Base-by-base conservation (phyloP, 2,329 filamentous ascomycete genomes). In the Xylariaceae sp. region DNA sequence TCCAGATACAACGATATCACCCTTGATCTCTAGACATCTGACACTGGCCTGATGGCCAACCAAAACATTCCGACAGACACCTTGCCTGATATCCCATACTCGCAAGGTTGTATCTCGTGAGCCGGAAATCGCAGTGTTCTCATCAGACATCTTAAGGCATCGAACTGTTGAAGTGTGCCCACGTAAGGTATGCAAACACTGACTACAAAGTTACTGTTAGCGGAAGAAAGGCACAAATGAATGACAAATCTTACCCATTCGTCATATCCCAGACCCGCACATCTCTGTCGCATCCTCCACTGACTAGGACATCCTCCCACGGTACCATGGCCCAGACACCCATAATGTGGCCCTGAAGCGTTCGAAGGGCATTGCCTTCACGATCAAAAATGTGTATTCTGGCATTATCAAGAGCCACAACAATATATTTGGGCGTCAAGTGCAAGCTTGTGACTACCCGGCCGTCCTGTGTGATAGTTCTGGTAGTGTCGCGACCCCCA, bases 281-380 rank as follows among this genome's bases (percentile, higher is more conserved):
- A 61, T 98, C 93, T 46, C 93, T 81, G 68, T 98, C 93, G 62
- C 93, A 98, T 4, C 93, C 93, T 55, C 93, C 93, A 56, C 89
- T 96, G 45, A 98, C 93, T 47, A 98, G 75, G 39, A 88, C 85
- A 62, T 98, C 91, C 45, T 88, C 91, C 87, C 90, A 96, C 6
- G 93, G 93, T 18, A 98, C 89, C 91, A 98, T 97, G 37, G 93
- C 93, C 93, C 93, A 98, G 16, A 98, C 93, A 31, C 93, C 93
- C 93, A 98, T 98, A 34, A 97, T 87, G 68, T 98, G 93, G 9
- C 93, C 93, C 59, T 93, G 85, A 19, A 98, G 70, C 2, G 89
- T 95, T 62, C 89, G 88, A 55, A 95, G 83, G 50, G 89, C 82
- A 53, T 89, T 83, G 26, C 93, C 93, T 52, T 93, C 81, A 1